Conservation (phyloP, 2,329 filamentous ascomycete species). For the Pseudogymnoascus sp. region DNA sequence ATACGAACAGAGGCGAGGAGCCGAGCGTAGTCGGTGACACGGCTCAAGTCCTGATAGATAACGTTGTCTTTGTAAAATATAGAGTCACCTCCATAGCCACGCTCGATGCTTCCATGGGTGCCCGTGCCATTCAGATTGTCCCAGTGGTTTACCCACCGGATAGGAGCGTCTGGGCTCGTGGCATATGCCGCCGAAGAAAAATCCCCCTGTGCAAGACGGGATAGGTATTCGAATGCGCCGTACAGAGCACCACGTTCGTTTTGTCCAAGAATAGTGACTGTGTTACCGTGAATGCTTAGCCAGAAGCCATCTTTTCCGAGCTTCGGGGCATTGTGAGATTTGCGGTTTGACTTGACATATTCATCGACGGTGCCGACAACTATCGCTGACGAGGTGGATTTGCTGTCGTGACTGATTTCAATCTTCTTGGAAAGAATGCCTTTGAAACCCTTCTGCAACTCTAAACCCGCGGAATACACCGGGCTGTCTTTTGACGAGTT, state of each 20-base stretch:
- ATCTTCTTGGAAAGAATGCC: conserved; percentile 46
- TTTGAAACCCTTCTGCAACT: conserved; percentile 48
- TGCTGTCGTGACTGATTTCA: conserved; percentile 24
- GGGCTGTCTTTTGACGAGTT: conserved; percentile 47
- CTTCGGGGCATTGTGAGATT: conserved; percentile 21
- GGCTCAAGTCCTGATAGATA: conserved; percentile 49
- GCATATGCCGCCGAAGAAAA: conserved; percentile 38
- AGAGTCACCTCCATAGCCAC: conserved; percentile 58
- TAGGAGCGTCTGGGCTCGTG: conserved; percentile 49
- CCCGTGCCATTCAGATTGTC: conserved; percentile 50
- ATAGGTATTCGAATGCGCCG: conserved; percentile 60
- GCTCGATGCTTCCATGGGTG: conserved; percentile 47
- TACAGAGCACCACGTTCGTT: conserved; percentile 62
- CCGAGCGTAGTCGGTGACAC: conserved; percentile 54
- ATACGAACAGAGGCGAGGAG: conserved; percentile 57
- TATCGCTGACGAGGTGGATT: conserved; percentile 28
- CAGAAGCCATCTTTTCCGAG: conserved; percentile 53
- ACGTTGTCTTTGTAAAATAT: conserved; percentile 56
- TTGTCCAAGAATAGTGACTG: conserved; percentile 51
- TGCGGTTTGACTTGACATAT: conserved; percentile 28
- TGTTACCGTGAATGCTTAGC: conserved; percentile 39
- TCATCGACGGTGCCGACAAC: conserved; percentile 41
- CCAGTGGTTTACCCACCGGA: conserved; percentile 68
- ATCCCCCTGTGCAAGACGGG: conserved; percentile 52
- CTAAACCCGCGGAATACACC: conserved; percentile 49